Base-by-base conservation (phyloP, 345 rosid genomes). In the Chamaenerion angustifolium region DNA sequence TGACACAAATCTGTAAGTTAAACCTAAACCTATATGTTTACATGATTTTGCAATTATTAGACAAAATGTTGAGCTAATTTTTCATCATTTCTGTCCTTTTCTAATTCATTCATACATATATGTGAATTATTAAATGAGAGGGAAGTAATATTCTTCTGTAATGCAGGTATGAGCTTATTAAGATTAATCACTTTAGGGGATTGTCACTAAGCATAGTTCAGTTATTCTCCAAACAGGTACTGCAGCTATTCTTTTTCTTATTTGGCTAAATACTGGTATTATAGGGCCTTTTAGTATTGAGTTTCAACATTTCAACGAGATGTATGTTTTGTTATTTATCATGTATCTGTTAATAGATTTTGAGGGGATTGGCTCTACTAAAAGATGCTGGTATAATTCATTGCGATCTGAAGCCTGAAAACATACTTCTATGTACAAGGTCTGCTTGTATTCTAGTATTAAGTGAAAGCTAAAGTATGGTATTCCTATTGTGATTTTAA, bases 351-450 rank as follows among this genome's bases (percentile, higher is more conserved):
- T 48, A 51, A 42, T 67, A 92, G 99, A 93, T 88, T 73, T 71
- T 93, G 71, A 73, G 68, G 56, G 99, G 96, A 23, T 57, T 93
- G 70, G 90, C 84, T 68, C 73, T 88, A 52, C 58, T 93, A 67
- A 93, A 88, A 81, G 96, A 82, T 76, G 99, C 92, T 61, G 86
- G 90, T 55, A 79, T 93, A 56, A 93, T 93, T 62, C 96, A 88
- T 56, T 93, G 99, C 70, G 99, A 93, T 81, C 67, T 93, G 74
- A 93, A 93, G 76, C 99, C 99, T 40, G 96, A 93, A 65, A 93
- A 93, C 58, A 88, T 93, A 74, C 96, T 93, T 68, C 68, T 93
- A 31, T 85, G 94, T 66, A 65, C 95, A 51, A 88, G 99, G 99
- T 88, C 46, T 64, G 57, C 56, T 71, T 55, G 57, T 58, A 59